Evolutionary conservation across 805 yeast species (phyloP).

Genomic region (Suhomyces pyralidae): DNA sequence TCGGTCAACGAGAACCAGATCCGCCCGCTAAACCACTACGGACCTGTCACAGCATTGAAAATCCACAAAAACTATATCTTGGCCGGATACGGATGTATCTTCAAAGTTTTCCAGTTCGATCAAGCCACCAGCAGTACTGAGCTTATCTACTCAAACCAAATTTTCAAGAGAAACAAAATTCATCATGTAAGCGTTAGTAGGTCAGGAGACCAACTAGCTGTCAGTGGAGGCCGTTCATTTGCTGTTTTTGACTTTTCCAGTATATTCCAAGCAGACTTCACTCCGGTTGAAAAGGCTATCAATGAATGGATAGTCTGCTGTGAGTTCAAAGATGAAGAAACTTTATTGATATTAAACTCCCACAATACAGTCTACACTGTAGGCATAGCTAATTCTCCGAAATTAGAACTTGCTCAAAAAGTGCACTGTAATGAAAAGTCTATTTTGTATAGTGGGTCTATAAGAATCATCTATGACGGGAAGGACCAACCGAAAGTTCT

Average conservation of each 20-base stretch:
- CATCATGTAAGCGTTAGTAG: constrained; percentile 60
- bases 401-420: constrained; percentile 24
- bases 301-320: constrained; percentile 80
- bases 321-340: constrained; percentile 43
- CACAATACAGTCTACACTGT: constrained; percentile 61
- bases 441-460: constrained; percentile 82
- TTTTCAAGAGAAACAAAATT: constrained; percentile 73
- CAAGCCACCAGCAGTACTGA: constrained; percentile 19
- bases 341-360: constrained; percentile 61
- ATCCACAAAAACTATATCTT: constrained; percentile 38
- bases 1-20: constrained; percentile 17
- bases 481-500: constrained; percentile 36
- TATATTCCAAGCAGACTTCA: constrained; percentile 18
- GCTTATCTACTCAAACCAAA: constrained; percentile 36
- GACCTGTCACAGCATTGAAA: constrained; percentile 69
- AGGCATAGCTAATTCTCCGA: constrained; percentile 18
- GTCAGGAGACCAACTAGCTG: constrained; percentile 32
- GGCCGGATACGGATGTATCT: constrained; percentile 70
- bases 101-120: constrained; percentile 52
- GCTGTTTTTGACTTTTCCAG: constrained; percentile 29
- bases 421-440: constrained; percentile 66
- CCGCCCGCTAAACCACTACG: constrained; percentile 40
- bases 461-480: constrained; percentile 45
- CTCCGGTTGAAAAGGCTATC: constrained; percentile 46
- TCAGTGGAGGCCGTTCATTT: constrained; percentile 74